phyloP scores from a whole-genome alignment of 768 basidiomycete species.

The Boletus subparvulus region DNA sequence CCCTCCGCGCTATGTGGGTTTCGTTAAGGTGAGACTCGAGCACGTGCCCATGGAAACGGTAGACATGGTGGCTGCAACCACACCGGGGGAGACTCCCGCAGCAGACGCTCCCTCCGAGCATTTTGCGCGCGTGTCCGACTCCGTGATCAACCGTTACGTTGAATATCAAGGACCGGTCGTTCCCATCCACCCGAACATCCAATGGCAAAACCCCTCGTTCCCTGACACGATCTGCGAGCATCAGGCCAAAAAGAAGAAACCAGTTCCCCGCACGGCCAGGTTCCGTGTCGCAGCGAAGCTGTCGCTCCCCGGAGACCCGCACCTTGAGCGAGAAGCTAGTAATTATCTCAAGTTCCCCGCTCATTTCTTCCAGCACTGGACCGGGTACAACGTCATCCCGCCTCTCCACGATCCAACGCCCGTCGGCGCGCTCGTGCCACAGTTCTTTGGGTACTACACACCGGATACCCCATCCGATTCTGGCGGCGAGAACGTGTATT shows the following conservation, averaged over 20 bases:
- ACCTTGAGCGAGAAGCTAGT: constrained; percentile 32
- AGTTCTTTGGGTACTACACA: constrained; percentile 61
- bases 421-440: constrained; percentile 53
- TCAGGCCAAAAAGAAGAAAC: not conserved
- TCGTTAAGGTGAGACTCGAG: not conserved
- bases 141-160: not conserved
- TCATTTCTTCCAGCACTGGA: constrained; percentile 32
- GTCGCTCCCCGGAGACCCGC: constrained; percentile 35
- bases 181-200: constrained; percentile 8
- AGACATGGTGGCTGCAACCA: not conserved
- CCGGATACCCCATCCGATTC: constrained; percentile 30
- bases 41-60: not conserved
- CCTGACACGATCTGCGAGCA: constrained; percentile 17
- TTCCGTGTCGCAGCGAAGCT: constrained; percentile 46
- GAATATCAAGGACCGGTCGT: constrained; percentile 2
- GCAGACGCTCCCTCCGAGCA: not conserved
- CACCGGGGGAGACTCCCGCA: not conserved
- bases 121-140: not conserved
- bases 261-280: constrained; percentile 30
- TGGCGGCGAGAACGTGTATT: not conserved
- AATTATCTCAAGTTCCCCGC: constrained; percentile 28
- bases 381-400: constrained; percentile 22
- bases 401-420: constrained; percentile 46
- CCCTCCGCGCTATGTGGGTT: constrained; percentile 7
- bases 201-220: constrained; percentile 20